Conservation (phyloP, 2,329 filamentous ascomycete species). For the Ophiostoma ips region DNA sequence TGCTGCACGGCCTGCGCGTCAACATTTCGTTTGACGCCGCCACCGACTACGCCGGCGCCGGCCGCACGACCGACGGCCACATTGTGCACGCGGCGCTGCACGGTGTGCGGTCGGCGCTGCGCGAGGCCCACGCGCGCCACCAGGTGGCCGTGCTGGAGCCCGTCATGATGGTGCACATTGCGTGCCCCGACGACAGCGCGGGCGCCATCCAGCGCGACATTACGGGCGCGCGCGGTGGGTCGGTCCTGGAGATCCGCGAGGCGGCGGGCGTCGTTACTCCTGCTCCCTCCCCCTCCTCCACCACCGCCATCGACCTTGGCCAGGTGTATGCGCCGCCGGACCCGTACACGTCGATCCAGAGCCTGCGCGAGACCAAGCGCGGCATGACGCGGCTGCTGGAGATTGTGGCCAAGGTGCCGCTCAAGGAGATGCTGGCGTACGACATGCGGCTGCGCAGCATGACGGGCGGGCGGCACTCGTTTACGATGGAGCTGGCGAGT, state of each 20-base stretch:
- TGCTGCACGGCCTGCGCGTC: conserved; percentile 63
- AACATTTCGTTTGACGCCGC: conserved; percentile 53
- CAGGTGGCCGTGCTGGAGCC: conserved; percentile 71
- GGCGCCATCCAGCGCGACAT: conserved; percentile 75
- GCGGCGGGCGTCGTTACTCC: conserved; percentile 22
- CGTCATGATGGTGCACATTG: conserved; percentile 81
- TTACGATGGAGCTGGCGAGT: conserved; percentile 45
- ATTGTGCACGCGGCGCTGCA: conserved; percentile 46
- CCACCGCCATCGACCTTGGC: conserved; percentile 44
- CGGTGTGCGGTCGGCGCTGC: conserved; percentile 57
- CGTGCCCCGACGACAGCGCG: conserved; percentile 67
- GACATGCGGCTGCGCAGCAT: conserved; percentile 76
- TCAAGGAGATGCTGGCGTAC: conserved; percentile 96
- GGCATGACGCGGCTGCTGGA: conserved; percentile 38
- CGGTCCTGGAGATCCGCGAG: conserved; percentile 56
- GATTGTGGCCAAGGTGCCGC: conserved; percentile 74
- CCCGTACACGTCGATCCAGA: conserved; percentile 55
- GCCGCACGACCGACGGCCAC: conserved; percentile 55
- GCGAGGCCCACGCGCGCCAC: conserved; percentile 42
- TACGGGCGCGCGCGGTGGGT: conserved; percentile 58
- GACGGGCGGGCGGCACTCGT: conserved; percentile 62
- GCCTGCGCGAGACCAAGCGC: conserved; percentile 34
- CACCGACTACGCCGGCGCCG: conserved; percentile 49
- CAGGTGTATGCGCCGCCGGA: conserved; percentile 81
- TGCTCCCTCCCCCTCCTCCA: conserved; percentile 8